Base-by-base conservation (phyloP, 805 yeast genomes). In the Barnettozyma botsteinii region DNA sequence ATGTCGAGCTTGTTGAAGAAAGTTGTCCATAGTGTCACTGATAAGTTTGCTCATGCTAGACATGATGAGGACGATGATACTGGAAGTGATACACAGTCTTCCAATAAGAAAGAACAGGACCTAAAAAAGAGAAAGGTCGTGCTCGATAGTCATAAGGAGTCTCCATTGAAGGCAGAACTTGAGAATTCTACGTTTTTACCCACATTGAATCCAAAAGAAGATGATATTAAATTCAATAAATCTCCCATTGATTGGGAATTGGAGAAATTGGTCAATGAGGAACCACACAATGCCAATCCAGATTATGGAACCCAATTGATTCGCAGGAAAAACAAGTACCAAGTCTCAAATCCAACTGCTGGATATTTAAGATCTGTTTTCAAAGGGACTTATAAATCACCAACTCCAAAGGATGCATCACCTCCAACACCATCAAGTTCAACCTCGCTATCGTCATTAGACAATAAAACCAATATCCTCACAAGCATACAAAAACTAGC, bases 231-330 rank as follows among this genome's bases (percentile, higher is more conserved):
- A 17, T 55, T 55, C 27, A 38, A 39, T 4, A 34, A 46, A 13
- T 47, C 53, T 1, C 56, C 58, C 13, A 48, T 53, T 11, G 47
- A 44, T 7, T 53, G 58, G 56, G 42, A 51, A 22, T 27, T 48
- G 29, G 37, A 42, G 18, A 31, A 33, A 25, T 22, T 33, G 23
- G 20, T 11, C 11, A 22, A 20, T 11, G 33, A 33, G 28, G 28
- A 20, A 27, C 4, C 18, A 31, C 21, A 33, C 3, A 40, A 41
- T 21, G 15, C 15, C 7, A 26, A 25, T 8, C 19, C 14, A n/a
- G 22, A 63, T 22, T 69, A 69, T 42, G 74, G 74, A 4, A 64
- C 70, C 1, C 45, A 56, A 3, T 60, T 67, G 35, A 33, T 57
- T 31, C 46, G 51, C 31, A 55, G 55, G 37, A 41, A 42, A 8